These are phyloP conservation scores for Dorcoceras hygrometricum DNA, from an alignment of 257 asterid species.

Conservation along the genomic window DNA sequence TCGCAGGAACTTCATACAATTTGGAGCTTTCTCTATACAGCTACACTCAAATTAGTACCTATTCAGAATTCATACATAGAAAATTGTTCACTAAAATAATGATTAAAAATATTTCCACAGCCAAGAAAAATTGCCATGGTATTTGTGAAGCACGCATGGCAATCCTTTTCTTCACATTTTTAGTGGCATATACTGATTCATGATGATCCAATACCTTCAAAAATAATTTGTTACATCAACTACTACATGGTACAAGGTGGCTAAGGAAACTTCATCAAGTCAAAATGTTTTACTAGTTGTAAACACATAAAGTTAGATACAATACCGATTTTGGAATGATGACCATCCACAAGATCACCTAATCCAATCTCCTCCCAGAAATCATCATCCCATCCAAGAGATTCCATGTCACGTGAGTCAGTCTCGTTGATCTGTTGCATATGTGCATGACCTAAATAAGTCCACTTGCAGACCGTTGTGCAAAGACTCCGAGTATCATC, in stretches of 20 bases:
- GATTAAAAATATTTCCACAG: not conserved
- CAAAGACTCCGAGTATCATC: constrained; percentile 97
- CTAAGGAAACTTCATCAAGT: constrained; percentile 15
- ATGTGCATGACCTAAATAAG: constrained; percentile 97
- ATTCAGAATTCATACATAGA: constrained; percentile 5
- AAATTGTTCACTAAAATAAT: constrained; percentile 8
- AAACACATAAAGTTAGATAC: constrained; percentile 20
- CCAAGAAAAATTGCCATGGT: constrained; percentile 4
- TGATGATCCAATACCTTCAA: constrained; percentile 11
- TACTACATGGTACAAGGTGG: constrained; percentile 11
- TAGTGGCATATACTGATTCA: constrained; percentile 17
- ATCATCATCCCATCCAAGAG: constrained; percentile 98
- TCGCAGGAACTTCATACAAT: constrained; percentile 1
- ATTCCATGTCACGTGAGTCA: constrained; percentile 79
- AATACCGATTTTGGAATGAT: constrained; percentile 94
- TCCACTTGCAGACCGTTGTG: constrained; percentile 99
- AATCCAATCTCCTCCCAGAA: constrained; percentile 97
- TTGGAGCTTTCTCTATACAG: not conserved
- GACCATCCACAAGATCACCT: constrained; percentile 90
- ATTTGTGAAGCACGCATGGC: constrained; percentile 7
- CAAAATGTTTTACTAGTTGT: constrained; percentile 19
- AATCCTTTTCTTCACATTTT: not conserved
- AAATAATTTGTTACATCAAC: constrained; percentile 3
- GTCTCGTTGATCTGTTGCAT: constrained; percentile 74
- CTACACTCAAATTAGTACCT: constrained; percentile 5